Evolutionary conservation across 2,329 filamentous ascomycete genomes (phyloP), one percentile per base, ranked within the genome.

Genomic region (Sarocladium oryzae): DNA sequence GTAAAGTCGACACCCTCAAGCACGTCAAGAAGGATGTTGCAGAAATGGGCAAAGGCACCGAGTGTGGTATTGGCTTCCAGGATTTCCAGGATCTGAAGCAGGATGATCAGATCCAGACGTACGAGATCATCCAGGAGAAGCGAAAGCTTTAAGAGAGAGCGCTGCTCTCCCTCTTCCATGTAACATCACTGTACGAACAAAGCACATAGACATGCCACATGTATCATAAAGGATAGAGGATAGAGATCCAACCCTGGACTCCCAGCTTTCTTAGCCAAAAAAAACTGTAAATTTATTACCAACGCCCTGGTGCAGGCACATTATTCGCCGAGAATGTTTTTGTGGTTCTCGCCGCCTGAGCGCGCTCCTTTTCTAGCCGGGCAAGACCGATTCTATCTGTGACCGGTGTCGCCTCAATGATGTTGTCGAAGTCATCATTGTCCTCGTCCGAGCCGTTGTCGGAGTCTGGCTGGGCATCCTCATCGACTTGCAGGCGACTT

Each of bases 31-130:
- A 95, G 66, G 89, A 96, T 57, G 88, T 93, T 26, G 74, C 75
- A 41, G 89, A 96, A 63, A 93, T 95, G 83, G 84, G 83, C 61
- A 97, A 95, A 70, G 91, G 90, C 53, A 82, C 79, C n/a, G 93
- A 99, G 69, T 99, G 93, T 61, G 93, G 93, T 57, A 85, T 99
- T 58, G 84, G 82, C 50, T 92, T 99, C 61, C 82, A 86, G 2
- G 78, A 76, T 28, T 99, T 89, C 82, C 76, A 86, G 45, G 86
- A 82, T 20, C 86, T 97, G 64, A 67, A 85, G 61, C 74, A 82
- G 13, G 93, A 92, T 24, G 93, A 99, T 69, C 81, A 85, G 66
- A 79, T 99, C 55, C 93, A 97, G 72, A 85, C 84, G 30, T 95
- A 91, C 62, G 89, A 96, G 63, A 86, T 91, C 68, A 77, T 84